Base-by-base conservation (phyloP, 192 early-diverging fungal species). In the Coemansia guatemalensis region DNA sequence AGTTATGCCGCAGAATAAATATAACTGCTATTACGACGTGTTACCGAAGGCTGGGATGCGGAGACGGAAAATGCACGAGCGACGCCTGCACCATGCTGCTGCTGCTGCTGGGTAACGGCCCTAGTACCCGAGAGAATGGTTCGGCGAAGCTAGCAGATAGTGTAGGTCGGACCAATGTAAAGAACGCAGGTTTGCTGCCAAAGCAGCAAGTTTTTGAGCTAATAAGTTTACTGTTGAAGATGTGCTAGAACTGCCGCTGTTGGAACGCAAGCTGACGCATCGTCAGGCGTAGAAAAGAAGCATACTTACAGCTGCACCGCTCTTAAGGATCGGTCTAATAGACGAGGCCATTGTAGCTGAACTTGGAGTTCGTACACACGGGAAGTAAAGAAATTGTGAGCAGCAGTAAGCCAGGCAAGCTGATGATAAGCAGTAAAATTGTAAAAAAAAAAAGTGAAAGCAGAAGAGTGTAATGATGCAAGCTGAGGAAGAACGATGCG, bases 221-320 rank as follows among this genome's bases (percentile, higher is more conserved):
- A 4, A 24, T 27, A 18, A 18, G 21, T n/a, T 39, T 56, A 22
- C 55, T 39, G 32, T 20, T 35, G 9, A 39, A 12, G 35, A 11
- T 12, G 9, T 12, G 35, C 35, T 39, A 39, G 35, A 12, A 9
- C 35, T 39, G 35, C 9, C 35, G 35, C 35, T 39, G 35, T 39
- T 8, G 9, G 35, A 39, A 12, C 35, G 11, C 35, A 39, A 39
- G 11, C 35, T 39, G 35, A 12, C 35, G 11, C 9, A 58, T 58
- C 23, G 35, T 26, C 48, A 11, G 29, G 12, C 26, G 27, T 5
- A 51, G 23, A 14, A 18, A 39, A n/a, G n/a, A 20, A 9, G 30
- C 7, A 23, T 69, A 80, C 77, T 80, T 80, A 80, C 77, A 47
- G 77, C 71, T 24, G 78, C 71, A 51, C 72, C 69, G 59, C 64